Evolutionary conservation across 352 stramenopile species (phyloP), one percentile per base, ranked within the genome.

Genomic region (Chrysophaeum taylorii): DNA sequence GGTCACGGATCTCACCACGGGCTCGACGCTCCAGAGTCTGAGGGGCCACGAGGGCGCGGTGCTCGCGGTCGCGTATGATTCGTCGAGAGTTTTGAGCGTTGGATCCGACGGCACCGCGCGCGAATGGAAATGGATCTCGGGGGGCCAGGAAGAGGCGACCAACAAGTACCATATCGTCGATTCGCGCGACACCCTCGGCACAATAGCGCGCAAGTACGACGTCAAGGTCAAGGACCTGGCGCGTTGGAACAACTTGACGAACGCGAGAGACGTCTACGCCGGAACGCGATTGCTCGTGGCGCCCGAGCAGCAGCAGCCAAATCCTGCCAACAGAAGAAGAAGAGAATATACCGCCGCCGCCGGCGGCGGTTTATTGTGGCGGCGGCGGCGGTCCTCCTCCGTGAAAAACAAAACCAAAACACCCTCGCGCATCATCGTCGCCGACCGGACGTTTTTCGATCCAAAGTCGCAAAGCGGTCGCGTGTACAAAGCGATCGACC

Each of bases 1-100:
- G 50, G 71, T 88, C 25, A 82, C 76, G 60, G 82, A 88, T 66
- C 74, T 85, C 31, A 82, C 76, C 25, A 82, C 74, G 33, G 79
- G 82, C 0, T 64, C 77, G 16, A 54, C 81, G 15, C 62, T 85
- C 0, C 78, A 83, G 33, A 84, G 53, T 25, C 68, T 88, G 14
- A 45, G 81, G 38, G 81, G 82, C 0, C 81, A 87, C 70, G 72
- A 72, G 35, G 71, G 75, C 21, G 73, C 72, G 27, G 68, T 87
- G 0, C 54, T 83, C 48, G 71, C 68, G 0, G 63, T 86, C 21
- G 72, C 76, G 45, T 87, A 87, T 62, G 81, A 87, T 69, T 74
- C 71, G 39, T 70, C 31, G 18, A 31, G 75, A 64, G 82, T 85
- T 45, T 64, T 84, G 0, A 83, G 76, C 69, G 42, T 69, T 7